phyloP scores from a whole-genome alignment of 108 stramenopile species.

The Nitzschia sp. region DNA sequence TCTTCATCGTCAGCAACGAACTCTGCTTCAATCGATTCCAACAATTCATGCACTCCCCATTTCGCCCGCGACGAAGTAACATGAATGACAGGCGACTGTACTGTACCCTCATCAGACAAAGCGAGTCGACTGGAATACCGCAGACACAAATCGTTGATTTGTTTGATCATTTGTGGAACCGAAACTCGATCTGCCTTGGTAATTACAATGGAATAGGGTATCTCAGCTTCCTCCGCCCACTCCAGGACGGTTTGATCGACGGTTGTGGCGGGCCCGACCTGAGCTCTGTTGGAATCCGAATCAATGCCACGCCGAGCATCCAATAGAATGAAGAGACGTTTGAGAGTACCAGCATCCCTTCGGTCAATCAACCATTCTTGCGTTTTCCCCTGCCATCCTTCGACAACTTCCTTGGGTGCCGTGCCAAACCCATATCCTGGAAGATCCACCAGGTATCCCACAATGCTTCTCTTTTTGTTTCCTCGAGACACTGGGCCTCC shows the following conservation, averaged over 20 bases:
- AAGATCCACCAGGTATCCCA: constrained; percentile 64
- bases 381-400: constrained; percentile 77
- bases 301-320: constrained; percentile 61
- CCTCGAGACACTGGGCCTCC: neutral
- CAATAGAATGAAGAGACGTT: constrained; percentile 66
- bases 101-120: neutral
- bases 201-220: constrained; percentile 72
- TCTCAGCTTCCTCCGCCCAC: constrained; percentile 82
- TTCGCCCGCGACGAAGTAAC: constrained; percentile 46
- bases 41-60: constrained; percentile 51
- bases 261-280: neutral
- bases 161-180: constrained; percentile 44
- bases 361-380: constrained; percentile 65
- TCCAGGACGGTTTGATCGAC: constrained; percentile 71
- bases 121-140: constrained; percentile 46
- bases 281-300: constrained; percentile 11
- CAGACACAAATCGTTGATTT: constrained; percentile 77
- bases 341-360: constrained; percentile 41
- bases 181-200: constrained; percentile 79
- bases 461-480: neutral
- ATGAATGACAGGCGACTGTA: constrained; percentile 48
- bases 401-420: constrained; percentile 64
- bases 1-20: constrained; percentile 31
- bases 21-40: constrained; percentile 48
- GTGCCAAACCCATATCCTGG: constrained; percentile 77